Evolutionary conservation across 2,329 filamentous ascomycete species (phyloP).

Genomic region (Nemania bipapillata): DNA sequence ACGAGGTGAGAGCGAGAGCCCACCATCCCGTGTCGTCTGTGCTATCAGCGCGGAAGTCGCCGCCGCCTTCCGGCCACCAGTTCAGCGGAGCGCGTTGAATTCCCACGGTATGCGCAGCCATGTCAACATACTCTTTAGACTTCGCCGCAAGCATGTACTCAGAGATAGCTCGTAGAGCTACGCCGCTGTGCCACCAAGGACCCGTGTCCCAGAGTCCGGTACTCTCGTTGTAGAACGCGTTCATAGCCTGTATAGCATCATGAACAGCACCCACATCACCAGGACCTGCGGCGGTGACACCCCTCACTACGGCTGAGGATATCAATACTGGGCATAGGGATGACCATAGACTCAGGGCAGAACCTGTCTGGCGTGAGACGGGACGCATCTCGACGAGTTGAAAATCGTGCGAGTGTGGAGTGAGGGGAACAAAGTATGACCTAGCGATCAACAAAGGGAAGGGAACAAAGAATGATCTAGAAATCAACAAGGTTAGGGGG

Average conservation of each 20-base stretch:
- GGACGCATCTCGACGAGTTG: conserved; percentile 17
- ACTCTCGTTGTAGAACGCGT: conserved; percentile 50
- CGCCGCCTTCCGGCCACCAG: conserved; percentile 54
- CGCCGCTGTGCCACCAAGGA: conserved; percentile 56
- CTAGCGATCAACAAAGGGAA: neutral
- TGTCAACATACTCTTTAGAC: conserved; percentile 47
- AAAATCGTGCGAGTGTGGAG: no score
- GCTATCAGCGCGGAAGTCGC: conserved; percentile 55
- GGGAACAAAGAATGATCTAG: neutral
- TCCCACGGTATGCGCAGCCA: conserved; percentile 50
- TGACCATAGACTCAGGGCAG: conserved; percentile 2
- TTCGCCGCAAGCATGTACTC: conserved; percentile 54
- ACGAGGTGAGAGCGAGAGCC: conserved; percentile 61
- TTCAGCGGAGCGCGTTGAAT: conserved; percentile 50
- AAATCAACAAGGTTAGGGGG: neutral
- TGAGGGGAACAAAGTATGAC: neutral
- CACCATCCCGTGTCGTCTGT: conserved; percentile 64
- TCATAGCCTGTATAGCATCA: conserved; percentile 51
- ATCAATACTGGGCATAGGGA: conserved; percentile 6
- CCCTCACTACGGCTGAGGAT: neutral
- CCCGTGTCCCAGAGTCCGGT: conserved; percentile 52
- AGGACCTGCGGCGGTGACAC: conserved; percentile 17
- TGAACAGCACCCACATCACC: conserved; percentile 21
- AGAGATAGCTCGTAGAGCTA: conserved; percentile 52
- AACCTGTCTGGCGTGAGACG: neutral